Evolutionary conservation across 208 protist species (phyloP).

Genomic region (Crithidia thermophila): DNA sequence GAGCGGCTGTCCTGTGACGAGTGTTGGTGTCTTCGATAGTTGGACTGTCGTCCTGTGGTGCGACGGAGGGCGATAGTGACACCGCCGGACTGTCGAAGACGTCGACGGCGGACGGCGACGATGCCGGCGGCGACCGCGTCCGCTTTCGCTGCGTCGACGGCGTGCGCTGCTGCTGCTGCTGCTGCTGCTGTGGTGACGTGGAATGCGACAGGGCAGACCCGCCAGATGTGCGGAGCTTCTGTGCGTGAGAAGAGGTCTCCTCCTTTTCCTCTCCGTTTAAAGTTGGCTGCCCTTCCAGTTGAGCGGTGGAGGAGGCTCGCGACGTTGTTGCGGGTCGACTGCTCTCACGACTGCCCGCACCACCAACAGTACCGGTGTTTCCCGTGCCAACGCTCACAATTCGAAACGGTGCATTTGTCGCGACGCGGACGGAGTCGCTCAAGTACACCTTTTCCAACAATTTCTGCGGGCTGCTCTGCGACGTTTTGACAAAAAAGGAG

Average conservation of each 20-base stretch:
- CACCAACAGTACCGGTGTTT: neutral
- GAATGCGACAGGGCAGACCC: too few relatives aligned
- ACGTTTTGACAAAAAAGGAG: slow-evolving; percentile 57
- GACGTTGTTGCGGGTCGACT: slow-evolving; percentile 17
- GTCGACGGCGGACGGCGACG: neutral
- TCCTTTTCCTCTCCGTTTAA: neutral
- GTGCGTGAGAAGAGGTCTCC: neutral
- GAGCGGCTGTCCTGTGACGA: too few relatives aligned
- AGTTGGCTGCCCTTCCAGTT: neutral
- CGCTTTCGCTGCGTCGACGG: slow-evolving; percentile 26
- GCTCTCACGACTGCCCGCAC: slow-evolving; percentile 15
- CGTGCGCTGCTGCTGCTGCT: slow-evolving; percentile 8
- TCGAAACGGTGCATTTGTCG: slow-evolving; percentile 59
- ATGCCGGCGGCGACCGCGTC: slow-evolving; percentile 4
- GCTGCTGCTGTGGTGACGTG: neutral
- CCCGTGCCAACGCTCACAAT: slow-evolving; percentile 12
- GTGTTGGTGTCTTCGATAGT: too few relatives aligned
- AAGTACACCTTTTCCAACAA: slow-evolving; percentile 55
- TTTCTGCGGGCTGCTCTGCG: slow-evolving; percentile 20
- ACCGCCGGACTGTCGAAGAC: neutral
- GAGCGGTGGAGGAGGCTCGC: slow-evolving; percentile 9
- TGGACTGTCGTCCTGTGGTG: neutral
- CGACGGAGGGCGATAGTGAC: slow-evolving; percentile 18
- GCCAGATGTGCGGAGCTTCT: neutral
- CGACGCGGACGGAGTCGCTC: slow-evolving; percentile 41